Conservation (phyloP, 1,284 basidiomycete species). For the Naganishia sp. region DNA sequence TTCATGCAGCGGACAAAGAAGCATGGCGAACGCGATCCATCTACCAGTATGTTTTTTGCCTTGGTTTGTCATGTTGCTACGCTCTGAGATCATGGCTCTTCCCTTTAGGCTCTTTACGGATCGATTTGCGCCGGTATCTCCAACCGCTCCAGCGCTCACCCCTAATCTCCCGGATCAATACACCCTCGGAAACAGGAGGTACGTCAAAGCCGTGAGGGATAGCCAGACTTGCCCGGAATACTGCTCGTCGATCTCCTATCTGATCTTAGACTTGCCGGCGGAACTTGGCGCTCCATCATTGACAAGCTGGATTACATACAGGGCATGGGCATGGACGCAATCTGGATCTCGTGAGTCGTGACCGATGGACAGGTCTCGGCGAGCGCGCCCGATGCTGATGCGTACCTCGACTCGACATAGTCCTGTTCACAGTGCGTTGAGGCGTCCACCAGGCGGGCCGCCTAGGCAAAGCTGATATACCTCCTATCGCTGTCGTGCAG, state of each 20-base stretch:
- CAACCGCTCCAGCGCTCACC: slow-evolving; percentile 58
- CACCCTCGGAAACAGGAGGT: slow-evolving; percentile 54
- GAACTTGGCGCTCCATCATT: slow-evolving; percentile 72
- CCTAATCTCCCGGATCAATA: slow-evolving; percentile 5
- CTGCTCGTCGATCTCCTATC: too few species aligned
- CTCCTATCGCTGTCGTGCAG: neutral
- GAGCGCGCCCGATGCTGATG: too few species aligned
- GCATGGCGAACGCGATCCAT: slow-evolving; percentile 15
- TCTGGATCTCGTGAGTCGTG: slow-evolving; percentile 56
- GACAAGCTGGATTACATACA: slow-evolving; percentile 76
- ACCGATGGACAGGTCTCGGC: neutral
- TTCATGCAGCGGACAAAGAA: slow-evolving; percentile 19
- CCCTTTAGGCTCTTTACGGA: slow-evolving; percentile 66
- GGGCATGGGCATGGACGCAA: slow-evolving; percentile 70
- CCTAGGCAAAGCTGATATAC: neutral
- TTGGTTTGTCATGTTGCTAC: neutral
- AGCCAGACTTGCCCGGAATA: too few species aligned
- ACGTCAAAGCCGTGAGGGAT: neutral
- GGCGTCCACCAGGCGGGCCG: too few species aligned
- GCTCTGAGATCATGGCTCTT: neutral
- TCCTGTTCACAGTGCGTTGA: slow-evolving; percentile 7
- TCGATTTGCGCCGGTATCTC: slow-evolving; percentile 65
- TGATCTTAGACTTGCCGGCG: slow-evolving; percentile 64
- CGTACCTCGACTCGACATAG: neutral
- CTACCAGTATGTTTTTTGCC: slow-evolving; percentile 7